Conservation (phyloP, 345 rosid genomes). For the Firmiana major region DNA sequence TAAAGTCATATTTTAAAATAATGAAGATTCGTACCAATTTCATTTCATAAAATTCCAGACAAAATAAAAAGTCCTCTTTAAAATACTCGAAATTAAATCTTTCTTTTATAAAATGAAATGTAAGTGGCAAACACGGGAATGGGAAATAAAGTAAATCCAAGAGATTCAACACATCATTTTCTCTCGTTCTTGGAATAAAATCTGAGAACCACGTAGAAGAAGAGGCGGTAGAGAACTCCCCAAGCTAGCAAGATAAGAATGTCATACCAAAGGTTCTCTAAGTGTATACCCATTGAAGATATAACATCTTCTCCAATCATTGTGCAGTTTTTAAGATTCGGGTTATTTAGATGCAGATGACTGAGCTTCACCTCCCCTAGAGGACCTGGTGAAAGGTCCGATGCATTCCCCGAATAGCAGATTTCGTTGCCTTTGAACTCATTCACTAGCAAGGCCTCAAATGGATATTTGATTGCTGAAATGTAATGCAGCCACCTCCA, state of each 20-base stretch:
- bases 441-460: conserved; percentile 49
- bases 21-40: too few relatives aligned
- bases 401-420: conserved; percentile 29
- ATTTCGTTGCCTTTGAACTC: conserved; percentile 38
- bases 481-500: conserved; percentile 69
- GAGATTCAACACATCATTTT: conserved; percentile 25
- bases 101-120: too few relatives aligned
- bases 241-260: conserved; percentile 9
- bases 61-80: too few relatives aligned
- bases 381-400: conserved; percentile 57
- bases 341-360: conserved; percentile 16
- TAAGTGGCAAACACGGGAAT: too few relatives aligned
- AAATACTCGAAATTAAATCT: too few relatives aligned
- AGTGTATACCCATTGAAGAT: conserved; percentile 38
- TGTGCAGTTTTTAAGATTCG: conserved; percentile 4
- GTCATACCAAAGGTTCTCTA: conserved; percentile 43
- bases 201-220: conserved; percentile 41
- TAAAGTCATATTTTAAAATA: too few relatives aligned
- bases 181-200: conserved; percentile 54
- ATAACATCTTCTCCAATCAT: conserved; percentile 53
- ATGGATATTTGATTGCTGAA: conserved; percentile 65
- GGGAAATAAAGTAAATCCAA: not conserved
- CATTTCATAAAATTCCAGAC: too few relatives aligned
- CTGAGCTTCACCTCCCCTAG: conserved; percentile 34
- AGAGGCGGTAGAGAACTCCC: too few relatives aligned